Percentiles rank a stretch among this genome's conserved stretches.
Conservation (phyloP, 306 rosid species). For the Fagus crenata region DNA sequence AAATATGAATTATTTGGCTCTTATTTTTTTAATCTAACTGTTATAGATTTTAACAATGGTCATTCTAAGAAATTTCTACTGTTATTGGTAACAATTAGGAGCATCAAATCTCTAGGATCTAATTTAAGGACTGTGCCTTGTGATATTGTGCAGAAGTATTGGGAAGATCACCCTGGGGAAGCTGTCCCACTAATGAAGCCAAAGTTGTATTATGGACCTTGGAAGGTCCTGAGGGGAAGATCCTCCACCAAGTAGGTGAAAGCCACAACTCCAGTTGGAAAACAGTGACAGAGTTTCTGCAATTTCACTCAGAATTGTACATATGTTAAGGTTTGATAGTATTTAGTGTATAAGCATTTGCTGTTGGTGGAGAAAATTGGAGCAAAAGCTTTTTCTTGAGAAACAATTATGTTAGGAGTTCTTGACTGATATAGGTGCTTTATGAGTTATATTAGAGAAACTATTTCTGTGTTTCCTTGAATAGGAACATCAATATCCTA, state of each 20-base stretch:
- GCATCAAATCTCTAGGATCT: constrained; percentile 5
- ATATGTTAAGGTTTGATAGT: not conserved
- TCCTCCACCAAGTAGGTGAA: constrained; percentile 36
- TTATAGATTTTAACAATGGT: not conserved
- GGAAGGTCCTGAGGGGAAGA: constrained; percentile 65
- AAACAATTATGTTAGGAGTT: not conserved
- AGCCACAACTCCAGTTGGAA: not conserved
- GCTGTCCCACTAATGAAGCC: constrained; percentile 79
- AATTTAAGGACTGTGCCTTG: not conserved
- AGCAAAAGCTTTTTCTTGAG: not conserved
- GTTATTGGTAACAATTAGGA: not conserved
- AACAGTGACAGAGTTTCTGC: not conserved
- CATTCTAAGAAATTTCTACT: not conserved
- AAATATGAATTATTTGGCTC: not conserved
- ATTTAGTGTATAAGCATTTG: not conserved
- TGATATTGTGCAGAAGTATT: constrained; percentile 56
- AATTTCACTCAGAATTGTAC: not conserved
- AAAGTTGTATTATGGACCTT: constrained; percentile 70
- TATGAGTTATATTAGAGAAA: too few relatives aligned
- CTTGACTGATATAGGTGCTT: not conserved
- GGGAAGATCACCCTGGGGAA: constrained; percentile 88
- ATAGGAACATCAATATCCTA: too few relatives aligned
- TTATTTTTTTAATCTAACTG: not conserved
- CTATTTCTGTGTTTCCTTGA: too few relatives aligned
- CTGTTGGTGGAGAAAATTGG: not conserved